phyloP scores from a whole-genome alignment of 768 basidiomycete genomes.

The Calocybe indica region DNA sequence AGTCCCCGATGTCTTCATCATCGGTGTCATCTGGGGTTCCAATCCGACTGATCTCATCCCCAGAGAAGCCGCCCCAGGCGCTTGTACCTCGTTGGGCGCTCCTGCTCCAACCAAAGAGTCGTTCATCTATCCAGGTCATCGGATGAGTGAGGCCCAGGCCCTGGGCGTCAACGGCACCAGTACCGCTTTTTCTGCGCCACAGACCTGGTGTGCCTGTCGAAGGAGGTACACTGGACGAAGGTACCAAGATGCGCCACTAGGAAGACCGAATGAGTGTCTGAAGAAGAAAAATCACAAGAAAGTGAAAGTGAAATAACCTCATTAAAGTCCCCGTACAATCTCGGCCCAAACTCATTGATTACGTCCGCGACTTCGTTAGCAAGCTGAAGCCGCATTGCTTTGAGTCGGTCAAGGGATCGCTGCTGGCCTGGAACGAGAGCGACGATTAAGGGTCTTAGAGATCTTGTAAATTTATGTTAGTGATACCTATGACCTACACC shows the following conservation, averaged over 20 bases:
- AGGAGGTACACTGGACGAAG: slow-evolving; percentile 81
- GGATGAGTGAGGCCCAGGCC: slow-evolving; percentile 83
- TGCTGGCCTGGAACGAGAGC: slow-evolving; percentile 88
- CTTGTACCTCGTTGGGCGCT: slow-evolving; percentile 76
- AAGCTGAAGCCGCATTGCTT: slow-evolving; percentile 65
- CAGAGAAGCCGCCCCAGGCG: slow-evolving; percentile 66
- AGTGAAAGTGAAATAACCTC: slow-evolving; percentile 40
- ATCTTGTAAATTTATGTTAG: slow-evolving; percentile 39
- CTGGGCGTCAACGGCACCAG: slow-evolving; percentile 81
- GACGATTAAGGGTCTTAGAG: slow-evolving; percentile 82
- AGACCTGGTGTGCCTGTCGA: slow-evolving; percentile 69
- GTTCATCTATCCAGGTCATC: slow-evolving; percentile 94
- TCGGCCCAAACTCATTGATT: slow-evolving; percentile 86
- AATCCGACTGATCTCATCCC: slow-evolving; percentile 55
- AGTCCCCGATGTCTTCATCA: slow-evolving; percentile 86
- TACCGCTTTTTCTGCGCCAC: slow-evolving; percentile 76
- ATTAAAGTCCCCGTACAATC: slow-evolving; percentile 83
- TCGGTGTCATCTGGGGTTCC: slow-evolving; percentile 75
- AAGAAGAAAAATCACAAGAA: slow-evolving; percentile 5
- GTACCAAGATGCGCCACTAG: slow-evolving; percentile 75
- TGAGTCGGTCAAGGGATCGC: slow-evolving; percentile 68
- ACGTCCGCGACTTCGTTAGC: slow-evolving; percentile 80
- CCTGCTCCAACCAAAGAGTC: slow-evolving; percentile 87
- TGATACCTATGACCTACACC: not conserved
- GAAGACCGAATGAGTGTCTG: slow-evolving; percentile 1